A percentile compares a stretch with the other conserved stretches of the same genome.
These are phyloP conservation scores for Beauveria sp. DNA, from an alignment of 2,329 filamentous ascomycete species.

Conservation along the genomic window DNA sequence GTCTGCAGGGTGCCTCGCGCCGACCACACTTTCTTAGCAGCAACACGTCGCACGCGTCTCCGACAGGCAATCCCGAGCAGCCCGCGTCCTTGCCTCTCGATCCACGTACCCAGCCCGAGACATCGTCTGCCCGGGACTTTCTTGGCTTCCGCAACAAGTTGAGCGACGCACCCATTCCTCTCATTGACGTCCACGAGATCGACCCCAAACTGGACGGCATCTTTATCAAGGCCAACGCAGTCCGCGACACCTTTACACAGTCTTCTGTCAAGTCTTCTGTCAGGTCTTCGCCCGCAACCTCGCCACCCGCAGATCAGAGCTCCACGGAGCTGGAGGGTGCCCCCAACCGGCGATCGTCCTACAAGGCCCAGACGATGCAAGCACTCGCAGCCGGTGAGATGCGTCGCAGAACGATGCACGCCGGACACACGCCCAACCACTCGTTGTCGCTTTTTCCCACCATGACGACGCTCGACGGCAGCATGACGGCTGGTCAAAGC, in stretches of 20 bases:
- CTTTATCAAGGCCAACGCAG: constrained; percentile 45
- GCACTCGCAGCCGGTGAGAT: constrained; percentile 41
- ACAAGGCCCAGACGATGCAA: constrained; percentile 37
- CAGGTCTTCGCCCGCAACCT: constrained; percentile 23
- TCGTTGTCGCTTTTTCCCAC: constrained; percentile 46
- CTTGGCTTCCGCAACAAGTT: constrained; percentile 26
- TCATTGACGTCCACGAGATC: constrained; percentile 51
- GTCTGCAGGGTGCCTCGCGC: constrained; percentile 27
- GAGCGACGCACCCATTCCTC: constrained; percentile 29
- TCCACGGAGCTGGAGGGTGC: constrained; percentile 10
- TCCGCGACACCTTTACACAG: constrained; percentile 45
- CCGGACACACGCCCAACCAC: constrained; percentile 56
- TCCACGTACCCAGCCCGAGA: constrained; percentile 35
- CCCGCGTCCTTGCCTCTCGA: constrained; percentile 34
- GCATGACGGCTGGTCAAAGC: constrained; percentile 20
- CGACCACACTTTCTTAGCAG: constrained; percentile 26
- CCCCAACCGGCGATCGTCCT: constrained; percentile 20
- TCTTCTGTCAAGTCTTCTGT: constrained; percentile 21
- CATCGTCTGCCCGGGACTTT: constrained; percentile 29
- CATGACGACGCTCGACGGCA: constrained; percentile 31
- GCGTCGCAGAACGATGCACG: constrained; percentile 51
- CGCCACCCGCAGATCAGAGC: constrained; percentile 18
- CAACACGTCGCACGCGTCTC: constrained; percentile 28
- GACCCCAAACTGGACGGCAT: constrained; percentile 55
- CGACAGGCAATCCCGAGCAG: constrained; percentile 26